phyloP scores from a whole-genome alignment of 2,329 filamentous ascomycete genomes.

The Xylariaceae sp. region DNA sequence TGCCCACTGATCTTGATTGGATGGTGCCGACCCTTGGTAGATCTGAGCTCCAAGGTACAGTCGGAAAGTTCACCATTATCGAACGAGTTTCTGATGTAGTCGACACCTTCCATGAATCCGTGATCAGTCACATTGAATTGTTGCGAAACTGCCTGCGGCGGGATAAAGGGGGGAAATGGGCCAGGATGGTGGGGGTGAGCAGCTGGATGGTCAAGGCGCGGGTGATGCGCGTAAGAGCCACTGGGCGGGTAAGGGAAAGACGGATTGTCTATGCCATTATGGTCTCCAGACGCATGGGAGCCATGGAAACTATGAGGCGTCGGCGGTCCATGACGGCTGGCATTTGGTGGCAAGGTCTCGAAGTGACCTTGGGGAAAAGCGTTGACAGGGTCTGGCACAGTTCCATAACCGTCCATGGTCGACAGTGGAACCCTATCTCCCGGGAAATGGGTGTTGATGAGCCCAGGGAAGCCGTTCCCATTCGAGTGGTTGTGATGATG shows the following conservation, averaged over 20 bases:
- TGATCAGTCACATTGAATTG: slow-evolving; percentile 20
- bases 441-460: slow-evolving; percentile 25
- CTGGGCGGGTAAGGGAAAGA: slow-evolving; percentile 37
- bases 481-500: slow-evolving; percentile 26
- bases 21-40: slow-evolving; percentile 31
- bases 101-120: slow-evolving; percentile 25
- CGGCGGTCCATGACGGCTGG: slow-evolving; percentile 43
- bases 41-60: slow-evolving; percentile 37
- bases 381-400: slow-evolving; percentile 15
- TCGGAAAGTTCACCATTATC: slow-evolving; percentile 37
- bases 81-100: slow-evolving; percentile 36
- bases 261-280: slow-evolving; percentile 37
- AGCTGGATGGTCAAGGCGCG: slow-evolving; percentile 18
- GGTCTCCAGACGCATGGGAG: slow-evolving; percentile 51
- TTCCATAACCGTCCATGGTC: slow-evolving; percentile 24
- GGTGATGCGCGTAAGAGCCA: slow-evolving; percentile 23
- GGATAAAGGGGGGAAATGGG: slow-evolving; percentile 27
- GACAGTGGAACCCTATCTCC: slow-evolving; percentile 24
- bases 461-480: slow-evolving; percentile 24
- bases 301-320: slow-evolving; percentile 58
- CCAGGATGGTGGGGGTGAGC: slow-evolving; percentile 19
- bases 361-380: slow-evolving; percentile 24
- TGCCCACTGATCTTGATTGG: slow-evolving; percentile 48
- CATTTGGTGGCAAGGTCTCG: slow-evolving; percentile 31
- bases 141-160: slow-evolving; percentile 19